Base-by-base conservation (phyloP, 2,329 filamentous ascomycete genomes). In the Ophiosphaerella narmari region DNA sequence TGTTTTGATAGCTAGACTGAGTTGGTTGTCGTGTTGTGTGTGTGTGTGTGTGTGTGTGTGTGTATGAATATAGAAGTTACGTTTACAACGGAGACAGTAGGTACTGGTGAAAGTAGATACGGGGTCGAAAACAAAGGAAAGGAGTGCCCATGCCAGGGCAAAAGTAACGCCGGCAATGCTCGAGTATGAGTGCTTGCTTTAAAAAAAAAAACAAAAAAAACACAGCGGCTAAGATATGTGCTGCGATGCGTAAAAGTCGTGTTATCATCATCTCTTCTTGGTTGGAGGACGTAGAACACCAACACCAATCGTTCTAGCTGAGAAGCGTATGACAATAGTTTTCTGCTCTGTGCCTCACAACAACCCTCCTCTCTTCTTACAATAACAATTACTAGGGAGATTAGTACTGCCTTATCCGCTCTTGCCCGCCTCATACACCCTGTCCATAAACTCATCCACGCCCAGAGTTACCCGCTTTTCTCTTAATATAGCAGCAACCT, bases 351-450 rank as follows among this genome's bases (percentile, higher is more conserved):
- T 18, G 8, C 9, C n/a, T 36, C 14, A 11, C 34, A 36, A 34
- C 34, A 36, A 14, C 23, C 24, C 21, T 40, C 18, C 38, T 9
- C 4, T 39, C 7, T 24, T 13, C 14, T 24, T 41, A 29, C 26
- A 29, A 29, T 9, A 29, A 29, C 26, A 29, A 29, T 29, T 23
- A 14, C 13, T 40, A 24, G 11, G 13, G 8, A 23, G 11, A 29
- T 31, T 26, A 14, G 38, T n/a, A 31, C 33, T 21, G 24, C 23
- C 34, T 33, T 14, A 37, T 26, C 31, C n/a, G 18, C 44, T 65
- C 53, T 72, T 72, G 12, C 69, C 69, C 21, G 68, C 67, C 54
- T 72, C 69, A 24, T 67, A 72, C 13, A 71, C 67, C 29, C 53
- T 57, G 7, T 52, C 61, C 66, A 71, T 68, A 39, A 72, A 72